phyloP scores from a whole-genome alignment of 371 early-diverging fungal species.

The Coemansia sp. region DNA sequence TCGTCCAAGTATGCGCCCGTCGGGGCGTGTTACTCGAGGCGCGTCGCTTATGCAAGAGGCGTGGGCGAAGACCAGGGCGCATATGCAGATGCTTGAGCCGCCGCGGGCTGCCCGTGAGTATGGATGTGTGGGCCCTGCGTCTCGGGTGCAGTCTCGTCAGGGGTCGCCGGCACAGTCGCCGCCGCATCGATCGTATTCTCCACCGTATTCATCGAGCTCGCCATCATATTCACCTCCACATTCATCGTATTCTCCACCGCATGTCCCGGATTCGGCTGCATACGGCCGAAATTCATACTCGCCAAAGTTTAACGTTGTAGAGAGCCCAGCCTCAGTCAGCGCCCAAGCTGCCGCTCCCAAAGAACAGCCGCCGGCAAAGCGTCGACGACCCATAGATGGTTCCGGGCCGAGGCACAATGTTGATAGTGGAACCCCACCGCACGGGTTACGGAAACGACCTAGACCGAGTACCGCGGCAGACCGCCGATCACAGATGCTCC shows the following conservation, averaged over 20 bases:
- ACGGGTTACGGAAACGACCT: background rate
- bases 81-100: constrained; percentile 29
- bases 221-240: constrained; percentile 33
- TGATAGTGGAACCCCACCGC: background rate
- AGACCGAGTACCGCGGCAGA: background rate
- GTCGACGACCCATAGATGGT: background rate
- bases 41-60: constrained; percentile 35
- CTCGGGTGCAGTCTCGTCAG: background rate
- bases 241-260: constrained; percentile 33
- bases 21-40: background rate
- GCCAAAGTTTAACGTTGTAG: constrained; percentile 28
- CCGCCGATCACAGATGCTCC: constrained; percentile 2
- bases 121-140: background rate
- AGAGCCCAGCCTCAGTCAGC: constrained; percentile 24
- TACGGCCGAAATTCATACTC: constrained; percentile 8
- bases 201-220: constrained; percentile 35
- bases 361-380: background rate
- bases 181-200: constrained; percentile 19
- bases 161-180: constrained; percentile 22
- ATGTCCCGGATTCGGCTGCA: constrained; percentile 33
- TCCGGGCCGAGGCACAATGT: background rate
- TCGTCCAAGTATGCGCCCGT: background rate
- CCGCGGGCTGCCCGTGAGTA: background rate
- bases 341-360: background rate
- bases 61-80: constrained; percentile 30